Evolutionary conservation across 116 monocot genomes (phyloP).

Genomic region (Phalaenopsis hybrid): DNA sequence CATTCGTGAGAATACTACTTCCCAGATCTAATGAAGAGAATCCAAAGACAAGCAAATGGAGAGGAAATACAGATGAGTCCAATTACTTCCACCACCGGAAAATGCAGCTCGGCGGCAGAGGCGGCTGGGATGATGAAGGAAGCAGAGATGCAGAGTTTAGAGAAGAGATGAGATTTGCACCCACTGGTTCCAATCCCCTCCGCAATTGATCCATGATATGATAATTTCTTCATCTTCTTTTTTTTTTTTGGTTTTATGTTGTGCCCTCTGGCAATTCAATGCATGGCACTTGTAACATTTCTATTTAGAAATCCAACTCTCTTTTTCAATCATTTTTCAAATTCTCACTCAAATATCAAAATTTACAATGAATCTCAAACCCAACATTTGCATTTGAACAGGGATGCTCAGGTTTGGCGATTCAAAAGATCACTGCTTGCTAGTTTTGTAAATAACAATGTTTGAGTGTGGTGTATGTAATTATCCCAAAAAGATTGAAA

Average conservation of each 20-base stretch:
- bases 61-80: neutral
- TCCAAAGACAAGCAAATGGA: neutral
- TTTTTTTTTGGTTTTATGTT: neutral
- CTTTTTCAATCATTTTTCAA: too few relatives aligned
- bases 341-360: too few relatives aligned
- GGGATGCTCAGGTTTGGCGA: too few relatives aligned
- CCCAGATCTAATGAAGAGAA: neutral
- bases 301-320: too few relatives aligned
- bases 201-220: slow-evolving; percentile 1
- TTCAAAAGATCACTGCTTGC: too few relatives aligned
- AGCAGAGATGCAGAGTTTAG: neutral
- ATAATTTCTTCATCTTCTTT: neutral
- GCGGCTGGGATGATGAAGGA: neutral
- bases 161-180: slow-evolving; percentile 1
- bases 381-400: too few relatives aligned
- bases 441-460: too few relatives aligned
- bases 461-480: too few relatives aligned
- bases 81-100: neutral
- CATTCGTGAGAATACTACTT: neutral
- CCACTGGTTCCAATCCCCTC: slow-evolving; percentile 1
- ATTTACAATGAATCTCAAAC: too few relatives aligned
- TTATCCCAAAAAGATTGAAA: too few relatives aligned
- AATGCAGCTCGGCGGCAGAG: neutral
- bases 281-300: too few relatives aligned
- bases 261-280: too few relatives aligned